phyloP scores from a whole-genome alignment of 169 alveolate genomes.

The Theileria annulata region DNA sequence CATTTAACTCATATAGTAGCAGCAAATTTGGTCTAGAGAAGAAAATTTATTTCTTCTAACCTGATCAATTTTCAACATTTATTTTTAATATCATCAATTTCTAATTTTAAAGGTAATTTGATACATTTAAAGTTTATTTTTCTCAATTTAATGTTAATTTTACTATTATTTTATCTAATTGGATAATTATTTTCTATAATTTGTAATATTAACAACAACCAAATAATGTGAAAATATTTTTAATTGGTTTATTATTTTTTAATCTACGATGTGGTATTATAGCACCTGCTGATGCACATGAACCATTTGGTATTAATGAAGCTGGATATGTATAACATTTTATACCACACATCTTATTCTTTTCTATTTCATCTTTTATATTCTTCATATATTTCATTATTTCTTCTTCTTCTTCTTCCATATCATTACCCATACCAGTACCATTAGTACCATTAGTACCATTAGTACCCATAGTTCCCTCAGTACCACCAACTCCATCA shows the following conservation, averaged over 20 bases:
- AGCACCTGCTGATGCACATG: conserved; percentile 86
- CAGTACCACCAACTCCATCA: no score
- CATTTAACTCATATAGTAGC: no score
- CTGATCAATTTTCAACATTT: no score
- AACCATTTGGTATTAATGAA: conserved; percentile 80
- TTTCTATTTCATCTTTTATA: conserved; percentile 53
- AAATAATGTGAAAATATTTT: conserved; percentile 11
- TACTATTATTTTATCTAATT: no score
- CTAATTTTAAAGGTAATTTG: no score
- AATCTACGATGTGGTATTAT: conserved; percentile 77
- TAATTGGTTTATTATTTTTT: conserved; percentile 11
- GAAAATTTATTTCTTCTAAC: no score
- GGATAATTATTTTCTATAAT: no score
- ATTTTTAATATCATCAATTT: no score
- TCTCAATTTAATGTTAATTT: no score
- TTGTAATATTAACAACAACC: conserved; percentile 53
- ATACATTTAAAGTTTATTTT: no score
- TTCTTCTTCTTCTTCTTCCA: conserved; percentile 33
- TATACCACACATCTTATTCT: conserved; percentile 70
- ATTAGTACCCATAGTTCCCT: neutral
- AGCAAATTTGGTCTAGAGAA: no score
- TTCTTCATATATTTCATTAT: conserved; percentile 57
- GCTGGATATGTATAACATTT: conserved; percentile 85
- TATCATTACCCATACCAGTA: neutral
- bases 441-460: neutral